phyloP scores from a whole-genome alignment of 2,329 filamentous ascomycete species.

The Gyromitra esculenta region DNA sequence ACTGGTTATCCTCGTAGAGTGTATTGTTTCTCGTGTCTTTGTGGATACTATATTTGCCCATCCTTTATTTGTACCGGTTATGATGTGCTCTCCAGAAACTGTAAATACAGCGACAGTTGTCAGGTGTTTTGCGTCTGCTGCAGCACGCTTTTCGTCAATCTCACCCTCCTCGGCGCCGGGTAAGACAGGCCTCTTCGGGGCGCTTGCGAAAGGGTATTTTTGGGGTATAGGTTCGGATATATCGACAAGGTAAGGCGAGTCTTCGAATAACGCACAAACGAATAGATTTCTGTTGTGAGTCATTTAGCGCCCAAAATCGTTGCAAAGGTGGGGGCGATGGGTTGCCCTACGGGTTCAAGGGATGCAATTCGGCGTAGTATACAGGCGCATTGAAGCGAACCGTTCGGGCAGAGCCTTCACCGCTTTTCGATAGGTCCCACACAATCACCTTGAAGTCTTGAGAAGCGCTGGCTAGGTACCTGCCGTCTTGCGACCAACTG shows the following conservation, averaged over 20 bases:
- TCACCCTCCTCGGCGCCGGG: conserved; percentile 72
- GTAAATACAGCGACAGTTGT: conserved; percentile 94
- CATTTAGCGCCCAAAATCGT: conserved; percentile 23
- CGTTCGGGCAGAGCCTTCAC: conserved; percentile 77
- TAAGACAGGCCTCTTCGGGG: conserved; percentile 76
- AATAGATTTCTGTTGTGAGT: conserved; percentile 73
- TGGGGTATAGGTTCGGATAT: conserved; percentile 72
- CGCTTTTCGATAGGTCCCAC: conserved; percentile 81
- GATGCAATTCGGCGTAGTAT: conserved; percentile 95
- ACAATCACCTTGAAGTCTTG: conserved; percentile 97
- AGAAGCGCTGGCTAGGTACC: conserved; percentile 89
- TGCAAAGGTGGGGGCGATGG: background rate
- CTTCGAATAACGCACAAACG: conserved; percentile 91
- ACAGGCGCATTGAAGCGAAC: conserved; percentile 92
- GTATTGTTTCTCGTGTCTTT: conserved; percentile 80
- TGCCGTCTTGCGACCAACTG: conserved; percentile 92
- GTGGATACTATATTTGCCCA: conserved; percentile 95
- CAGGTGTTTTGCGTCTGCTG: conserved; percentile 92
- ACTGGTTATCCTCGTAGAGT: conserved; percentile 86
- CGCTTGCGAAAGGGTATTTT: conserved; percentile 81
- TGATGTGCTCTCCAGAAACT: conserved; percentile 82
- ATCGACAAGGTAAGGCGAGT: conserved; percentile 88
- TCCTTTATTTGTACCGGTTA: conserved; percentile 93
- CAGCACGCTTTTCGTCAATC: conserved; percentile 81
- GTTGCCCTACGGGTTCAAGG: conserved; percentile 77